Evolutionary conservation across 176 grass and related monocot species (phyloP), one percentile per base, ranked within the genome.

Genomic region (Triticum dicoccoides): DNA sequence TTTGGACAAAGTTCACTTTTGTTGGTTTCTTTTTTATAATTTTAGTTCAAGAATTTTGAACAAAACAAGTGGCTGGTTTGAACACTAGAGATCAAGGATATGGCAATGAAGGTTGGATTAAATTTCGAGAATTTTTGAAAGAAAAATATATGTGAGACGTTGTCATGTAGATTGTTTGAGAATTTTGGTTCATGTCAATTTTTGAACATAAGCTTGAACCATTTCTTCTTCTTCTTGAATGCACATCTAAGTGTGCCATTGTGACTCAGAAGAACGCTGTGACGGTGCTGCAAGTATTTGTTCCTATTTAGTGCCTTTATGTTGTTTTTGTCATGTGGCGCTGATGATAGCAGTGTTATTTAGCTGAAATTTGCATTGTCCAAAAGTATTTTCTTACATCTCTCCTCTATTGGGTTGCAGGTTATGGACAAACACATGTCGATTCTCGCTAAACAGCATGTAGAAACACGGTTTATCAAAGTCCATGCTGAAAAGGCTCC

Each of bases 401-500:
- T 5, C 11, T 5, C 3, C 15, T 23, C 6, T 65, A n/a, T 45
- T 77, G 52, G 4, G 78, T 54, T 89, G 67, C 84, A 99, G 97
- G 97, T 99, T 86, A 32, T 99, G 89, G 97, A 99, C 84, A 96
- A 96, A 21, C 97, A 99, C 86, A 44, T 96, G 77, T 80, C 61
- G 2, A 91, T 90, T 91, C 87, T 99, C 72, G 97, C 97, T 4
- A 91, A 96, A 76, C 97, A 99, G 82, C 97, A 99, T 88, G 86
- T 92, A 44, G 97, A 99, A 65, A 96, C 97, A 32, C 90, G 94
- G 42, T 99, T 99, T 85, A 76, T 96, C 38, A 99, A 99, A 90
- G 86, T 99, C 78, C 92, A 99, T 86, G 97, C 97, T 54, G 94
- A 98, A 61, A 98, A 98, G 80, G 89, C 92, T 24, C 97, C 97